These are phyloP conservation scores for Yamadazyma ubonensis DNA, from an alignment of 805 yeast genomes.

Conservation along the genomic window DNA sequence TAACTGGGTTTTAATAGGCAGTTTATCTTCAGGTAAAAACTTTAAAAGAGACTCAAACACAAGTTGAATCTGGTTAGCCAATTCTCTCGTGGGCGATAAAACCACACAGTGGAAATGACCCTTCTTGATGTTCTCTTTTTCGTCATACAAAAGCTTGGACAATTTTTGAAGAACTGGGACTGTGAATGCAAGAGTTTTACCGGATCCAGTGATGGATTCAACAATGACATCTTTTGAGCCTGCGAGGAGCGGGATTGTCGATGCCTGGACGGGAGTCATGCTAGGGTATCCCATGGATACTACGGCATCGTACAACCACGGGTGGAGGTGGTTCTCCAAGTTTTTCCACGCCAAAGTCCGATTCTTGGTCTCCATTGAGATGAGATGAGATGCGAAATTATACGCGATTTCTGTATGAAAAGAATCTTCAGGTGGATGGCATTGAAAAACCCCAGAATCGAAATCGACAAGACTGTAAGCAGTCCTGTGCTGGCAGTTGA, in stretches of 20 bases:
- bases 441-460: neutral
- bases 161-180: constrained; percentile 79
- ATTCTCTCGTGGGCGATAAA: constrained; percentile 70
- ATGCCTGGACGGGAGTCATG: constrained; percentile 98
- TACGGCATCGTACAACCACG: constrained; percentile 74
- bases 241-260: constrained; percentile 81
- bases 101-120: constrained; percentile 75
- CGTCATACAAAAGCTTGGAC: constrained; percentile 27
- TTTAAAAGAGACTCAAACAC: constrained; percentile 63
- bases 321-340: constrained; percentile 51
- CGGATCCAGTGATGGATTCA: constrained; percentile 97
- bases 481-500: neutral
- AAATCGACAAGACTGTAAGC: neutral
- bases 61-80: constrained; percentile 66
- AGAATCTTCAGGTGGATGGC: constrained; percentile 5
- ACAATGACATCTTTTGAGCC: constrained; percentile 93
- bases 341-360: constrained; percentile 62
- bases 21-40: constrained; percentile 50
- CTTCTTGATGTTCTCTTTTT: constrained; percentile 38
- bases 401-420: constrained; percentile 3
- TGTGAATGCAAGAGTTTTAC: constrained; percentile 91
- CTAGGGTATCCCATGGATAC: constrained; percentile 68
- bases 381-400: constrained; percentile 4
- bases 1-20: constrained; percentile 52
- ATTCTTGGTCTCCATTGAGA: constrained; percentile 24